Evolutionary conservation across 2,329 filamentous ascomycete genomes (phyloP), one percentile per base, ranked within the genome.

Genomic region (Atkinsonella hypoxylon): DNA sequence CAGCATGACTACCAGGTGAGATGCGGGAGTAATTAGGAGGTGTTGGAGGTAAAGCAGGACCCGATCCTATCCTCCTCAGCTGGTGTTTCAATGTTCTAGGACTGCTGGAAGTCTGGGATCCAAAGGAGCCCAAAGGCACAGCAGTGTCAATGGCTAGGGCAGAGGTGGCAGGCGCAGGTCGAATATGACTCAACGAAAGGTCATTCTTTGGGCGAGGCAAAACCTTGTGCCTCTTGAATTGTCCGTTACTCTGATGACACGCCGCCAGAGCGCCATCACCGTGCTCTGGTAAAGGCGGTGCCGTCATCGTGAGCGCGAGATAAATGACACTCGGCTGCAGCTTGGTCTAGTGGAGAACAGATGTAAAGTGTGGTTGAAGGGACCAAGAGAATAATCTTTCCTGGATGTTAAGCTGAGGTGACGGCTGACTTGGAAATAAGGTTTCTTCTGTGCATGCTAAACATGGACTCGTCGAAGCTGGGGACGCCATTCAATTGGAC

Each of bases 11-110:
- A 47, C 70, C 71, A 2, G 78, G 81, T 9, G 78, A 78, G 45
- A 74, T 75, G 53, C 77, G 74, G 41, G 78, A 81, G 58, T 81
- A 76, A 45, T 74, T 73, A 15, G 81, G 81, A 45, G 81, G 81
- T 26, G 81, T 83, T n/a, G 80, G 80, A 40, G 81, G 81, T 38
- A 77, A 67, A 56, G 73, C 73, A 17, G 74, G 74, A 1, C 74
- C 71, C 38, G 65, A 67, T 47, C 67, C 66, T 54, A 72, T 67
- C 41, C 67, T 67, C 49, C 64, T 66, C 44, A 67, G 60, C 50
- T 73, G 69, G 54, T 70, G 71, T 55, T 68, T 71, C 48, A 70
- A 61, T 18, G 61, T 66, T 51, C 66, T 66, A 11, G 69, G 64
- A 53, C 64, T 71, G 53, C 64, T 71, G 13, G 67, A 62, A 13